phyloP scores from a whole-genome alignment of 495 filamentous ascomycete species.

The Hypoxylon intermedium region DNA sequence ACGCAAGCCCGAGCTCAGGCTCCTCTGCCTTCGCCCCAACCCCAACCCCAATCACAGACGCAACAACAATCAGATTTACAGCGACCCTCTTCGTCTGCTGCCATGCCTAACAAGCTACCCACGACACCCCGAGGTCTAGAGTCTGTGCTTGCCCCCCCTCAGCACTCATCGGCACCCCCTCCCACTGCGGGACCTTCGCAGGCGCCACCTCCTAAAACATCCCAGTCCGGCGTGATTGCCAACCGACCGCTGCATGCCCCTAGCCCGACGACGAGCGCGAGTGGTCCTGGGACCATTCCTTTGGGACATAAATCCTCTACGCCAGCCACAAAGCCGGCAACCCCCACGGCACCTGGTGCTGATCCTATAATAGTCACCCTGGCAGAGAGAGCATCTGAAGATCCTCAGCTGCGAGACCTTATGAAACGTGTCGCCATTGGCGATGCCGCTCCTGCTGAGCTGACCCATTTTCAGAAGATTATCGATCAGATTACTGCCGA shows the following conservation, averaged over 20 bases:
- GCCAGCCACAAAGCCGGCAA: constrained; percentile 35
- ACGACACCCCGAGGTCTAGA: constrained; percentile 40
- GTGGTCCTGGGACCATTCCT: no score
- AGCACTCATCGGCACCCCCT: constrained; percentile 30
- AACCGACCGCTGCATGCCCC: constrained; percentile 35
- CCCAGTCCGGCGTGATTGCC: constrained; percentile 29
- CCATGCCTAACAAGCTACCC: constrained; percentile 18
- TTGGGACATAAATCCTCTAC: constrained; percentile 31
- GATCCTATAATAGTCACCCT: constrained; percentile 97
- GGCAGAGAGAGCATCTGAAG: constrained; percentile 82
- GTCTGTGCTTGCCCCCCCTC: constrained; percentile 43
- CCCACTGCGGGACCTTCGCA: constrained; percentile 26
- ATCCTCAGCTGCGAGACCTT: constrained; percentile 88
- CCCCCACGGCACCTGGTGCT: constrained; percentile 37
- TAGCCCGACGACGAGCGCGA: no score
- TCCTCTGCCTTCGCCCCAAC: constrained; percentile 17
- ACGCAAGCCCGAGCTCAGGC: constrained; percentile 30
- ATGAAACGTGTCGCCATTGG: constrained; percentile 96
- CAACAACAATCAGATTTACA: constrained; percentile 31
- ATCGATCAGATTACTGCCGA: constrained; percentile 84
- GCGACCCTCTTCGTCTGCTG: constrained; percentile 18
- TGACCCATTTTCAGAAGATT: constrained; percentile 87
- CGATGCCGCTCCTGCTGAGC: constrained; percentile 77
- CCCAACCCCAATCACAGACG: constrained; percentile 27
- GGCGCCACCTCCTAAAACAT: constrained; percentile 25